Base-by-base conservation (phyloP, 129 eudicot species). In the Lonicera japonica region DNA sequence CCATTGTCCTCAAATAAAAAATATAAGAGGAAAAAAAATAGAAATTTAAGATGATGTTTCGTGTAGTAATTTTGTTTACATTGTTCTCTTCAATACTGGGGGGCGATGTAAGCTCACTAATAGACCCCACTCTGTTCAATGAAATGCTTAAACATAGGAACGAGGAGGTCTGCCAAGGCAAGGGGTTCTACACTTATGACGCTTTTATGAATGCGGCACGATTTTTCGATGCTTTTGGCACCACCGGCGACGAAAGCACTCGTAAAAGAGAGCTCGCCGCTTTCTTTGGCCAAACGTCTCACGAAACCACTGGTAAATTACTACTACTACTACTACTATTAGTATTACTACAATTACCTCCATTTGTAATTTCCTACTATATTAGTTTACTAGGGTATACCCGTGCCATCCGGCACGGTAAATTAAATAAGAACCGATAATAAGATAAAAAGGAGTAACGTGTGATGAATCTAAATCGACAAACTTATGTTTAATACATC, bases 201-300 rank as follows among this genome's bases (percentile, higher is more conserved):
- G 83, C 90, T 12, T 84, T 84, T 55, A 63, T 84, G 20, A 71
- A 60, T 20, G 90, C 90, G 4, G 90, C 90, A 5, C 50, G 23
- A 11, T 50, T 73, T 0, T 83, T 70, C 23, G 47, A 12, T 10
- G 79, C 70, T 10, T 83, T 83, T 47, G 86, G 86, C 43, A 83
- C 77, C 2, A 77, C 80, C 4, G 90, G 86, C 4, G 70, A 46
- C 61, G 34, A n/a, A 24, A 73, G 25, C 18, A 75, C 66, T 18
- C 75, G 72, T 11, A 83, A 64, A 62, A 72, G 75, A 54, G 90
- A 83, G 67, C 63, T 83, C 1, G 90, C 90, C 0, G 86, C 90
- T 73, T 83, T 79, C 83, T 79, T 83, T 19, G 90, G 71, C 45
- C 90, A 83, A 67, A 83, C 90, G 18, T 80, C 86, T 43, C 83